Percentiles rank a stretch among this genome's conserved stretches.
These are phyloP conservation scores for Spizellomyces punctatus DNA, from an alignment of 192 early-diverging fungal genomes.

Conservation along the genomic window DNA sequence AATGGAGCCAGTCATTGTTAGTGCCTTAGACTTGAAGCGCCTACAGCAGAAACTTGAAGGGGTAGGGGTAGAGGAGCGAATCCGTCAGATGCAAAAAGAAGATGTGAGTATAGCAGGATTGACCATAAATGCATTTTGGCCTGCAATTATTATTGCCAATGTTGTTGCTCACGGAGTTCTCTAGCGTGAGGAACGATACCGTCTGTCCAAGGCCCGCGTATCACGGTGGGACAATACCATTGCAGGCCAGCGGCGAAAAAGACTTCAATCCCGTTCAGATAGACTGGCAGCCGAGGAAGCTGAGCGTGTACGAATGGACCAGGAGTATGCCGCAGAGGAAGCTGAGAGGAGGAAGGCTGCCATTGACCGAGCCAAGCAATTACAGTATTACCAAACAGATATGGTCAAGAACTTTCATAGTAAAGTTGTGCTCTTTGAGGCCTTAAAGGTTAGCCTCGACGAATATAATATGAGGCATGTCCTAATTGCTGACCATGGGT, in stretches of 20 bases:
- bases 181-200: slow-evolving; percentile 36
- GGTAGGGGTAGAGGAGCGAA: slow-evolving; percentile 13
- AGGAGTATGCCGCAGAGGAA: slow-evolving; percentile 37
- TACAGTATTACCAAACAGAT: slow-evolving; percentile 49
- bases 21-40: slow-evolving; percentile 42
- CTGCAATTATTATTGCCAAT: background rate
- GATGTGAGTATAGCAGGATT: slow-evolving; percentile 23
- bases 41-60: slow-evolving; percentile 34
- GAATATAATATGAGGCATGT: background rate
- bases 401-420: slow-evolving; percentile 47
- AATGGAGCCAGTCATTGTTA: slow-evolving; percentile 25
- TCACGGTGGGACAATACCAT: slow-evolving; percentile 47
- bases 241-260: slow-evolving; percentile 37
- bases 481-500: background rate
- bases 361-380: slow-evolving; percentile 44
- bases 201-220: slow-evolving; percentile 35
- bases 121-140: background rate
- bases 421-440: slow-evolving; percentile 40
- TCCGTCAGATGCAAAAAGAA: slow-evolving; percentile 25
- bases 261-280: slow-evolving; percentile 27
- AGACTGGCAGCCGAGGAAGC: slow-evolving; percentile 39
- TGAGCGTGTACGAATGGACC: slow-evolving; percentile 30
- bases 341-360: slow-evolving; percentile 24
- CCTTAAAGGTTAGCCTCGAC: slow-evolving; percentile 20
- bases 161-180: background rate